Base-by-base conservation (phyloP, 306 rosid species). In the Abrus pulchellus region DNA sequence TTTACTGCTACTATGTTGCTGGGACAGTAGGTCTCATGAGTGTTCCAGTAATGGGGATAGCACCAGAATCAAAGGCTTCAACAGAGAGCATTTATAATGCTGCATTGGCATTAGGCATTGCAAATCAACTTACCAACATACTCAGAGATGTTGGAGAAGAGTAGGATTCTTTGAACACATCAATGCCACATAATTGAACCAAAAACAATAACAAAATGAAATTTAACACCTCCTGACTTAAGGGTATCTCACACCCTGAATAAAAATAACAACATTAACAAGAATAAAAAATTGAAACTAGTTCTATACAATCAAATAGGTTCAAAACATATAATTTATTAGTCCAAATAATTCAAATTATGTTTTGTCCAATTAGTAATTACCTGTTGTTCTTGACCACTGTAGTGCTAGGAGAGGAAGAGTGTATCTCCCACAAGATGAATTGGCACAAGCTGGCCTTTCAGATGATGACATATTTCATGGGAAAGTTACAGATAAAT, bases 21-120 rank as follows among this genome's bases (percentile, higher is more conserved):
- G 99, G 99, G 40, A 95, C 99, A 9, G 99, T 95, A 7, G 99
- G 98, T 11, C 97, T 95, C 9, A 95, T 95, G 99, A 95, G 99
- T 82, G 99, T 95, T 69, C 99, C 99, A 1, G 97, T 95, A 0
- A 95, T 95, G 99, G 99, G 99, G 9, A 89, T 95, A 47, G 84
- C 89, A 40, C 94, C 90, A 0, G 87, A 95, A 53, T 83, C 99
- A 6, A 90, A 83, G 53, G 94, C 94, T 74, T 88, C 99, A 10
- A 85, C 97, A 7, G 98, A 95, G 77, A 81, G 78, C 10, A 88
- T 95, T 57, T 93, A 95, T 74, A 93, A 93, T 86, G 97, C 97
- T 76, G 99, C 98, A 12, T 80, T 95, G 86, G 93, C 96, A 5
- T 93, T 95, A 63, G 99, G 99, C 82, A 89, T 95, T 32, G 98